A percentile compares a stretch with the other conserved stretches of the same genome.
These are phyloP conservation scores for Rhizopus delemar DNA, from an alignment of 371 early-diverging fungal species.

Conservation along the genomic window DNA sequence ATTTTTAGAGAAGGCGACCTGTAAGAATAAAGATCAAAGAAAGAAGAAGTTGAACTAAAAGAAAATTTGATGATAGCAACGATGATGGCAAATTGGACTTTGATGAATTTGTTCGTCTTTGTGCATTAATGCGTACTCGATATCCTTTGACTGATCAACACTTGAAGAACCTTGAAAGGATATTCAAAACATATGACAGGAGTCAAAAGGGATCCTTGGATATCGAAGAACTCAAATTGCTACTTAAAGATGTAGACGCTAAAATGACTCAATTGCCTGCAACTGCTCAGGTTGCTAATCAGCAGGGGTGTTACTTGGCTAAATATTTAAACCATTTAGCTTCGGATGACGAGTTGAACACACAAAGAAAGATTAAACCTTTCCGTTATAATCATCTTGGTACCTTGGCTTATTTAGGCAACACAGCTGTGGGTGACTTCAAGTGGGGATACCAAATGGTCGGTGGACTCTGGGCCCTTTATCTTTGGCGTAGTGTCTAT, in stretches of 20 bases:
- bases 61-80: slow-evolving; percentile 27
- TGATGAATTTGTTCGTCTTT: slow-evolving; percentile 19
- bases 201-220: slow-evolving; percentile 64
- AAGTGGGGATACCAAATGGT: slow-evolving; percentile 57
- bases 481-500: slow-evolving; percentile 69
- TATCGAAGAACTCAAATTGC: slow-evolving; percentile 57
- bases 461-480: slow-evolving; percentile 63
- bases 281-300: slow-evolving; percentile 90
- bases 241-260: slow-evolving; percentile 65
- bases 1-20: slow-evolving; percentile 55
- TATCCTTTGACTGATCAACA: slow-evolving; percentile 62
- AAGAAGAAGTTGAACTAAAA: neutral
- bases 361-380: slow-evolving; percentile 34
- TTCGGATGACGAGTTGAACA: slow-evolving; percentile 8
- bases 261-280: slow-evolving; percentile 77
- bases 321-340: slow-evolving; percentile 49
- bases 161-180: slow-evolving; percentile 43
- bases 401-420: slow-evolving; percentile 81
- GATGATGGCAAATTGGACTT: slow-evolving; percentile 48
- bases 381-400: slow-evolving; percentile 78
- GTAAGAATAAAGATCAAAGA: slow-evolving; percentile 21
- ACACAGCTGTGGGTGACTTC: slow-evolving; percentile 71
- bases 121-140: slow-evolving; percentile 32
- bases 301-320: slow-evolving; percentile 77
- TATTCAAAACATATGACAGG: slow-evolving; percentile 63